These are phyloP conservation scores for Curvularia eragrostidis DNA, from an alignment of 2,329 filamentous ascomycete species.

Conservation along the genomic window DNA sequence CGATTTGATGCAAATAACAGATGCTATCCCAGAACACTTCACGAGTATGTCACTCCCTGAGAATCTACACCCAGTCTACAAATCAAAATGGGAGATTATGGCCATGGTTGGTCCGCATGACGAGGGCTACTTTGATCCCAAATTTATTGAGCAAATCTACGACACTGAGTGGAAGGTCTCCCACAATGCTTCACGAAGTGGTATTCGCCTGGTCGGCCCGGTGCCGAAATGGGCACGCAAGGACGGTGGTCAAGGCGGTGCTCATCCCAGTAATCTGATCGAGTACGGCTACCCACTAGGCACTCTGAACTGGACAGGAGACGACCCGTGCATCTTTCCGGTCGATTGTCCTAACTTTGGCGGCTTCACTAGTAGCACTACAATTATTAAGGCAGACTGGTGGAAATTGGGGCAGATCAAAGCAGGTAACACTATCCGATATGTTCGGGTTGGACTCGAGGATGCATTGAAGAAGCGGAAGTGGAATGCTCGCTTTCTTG, in stretches of 20 bases:
- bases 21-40: constrained; percentile 47
- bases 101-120: constrained; percentile 65
- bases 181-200: constrained; percentile 67
- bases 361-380: constrained; percentile 64
- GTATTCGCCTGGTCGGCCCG: constrained; percentile 66
- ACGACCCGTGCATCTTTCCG: constrained; percentile 66
- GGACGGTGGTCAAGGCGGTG: constrained; percentile 68
- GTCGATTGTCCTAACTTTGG: constrained; percentile 67
- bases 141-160: constrained; percentile 65
- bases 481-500: constrained; percentile 55
- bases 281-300: constrained; percentile 65
- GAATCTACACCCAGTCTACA: constrained; percentile 57
- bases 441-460: constrained; percentile 59
- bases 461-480: constrained; percentile 57
- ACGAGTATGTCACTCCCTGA: constrained; percentile 51
- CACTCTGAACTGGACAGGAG: constrained; percentile 66
- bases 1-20: constrained; percentile 58
- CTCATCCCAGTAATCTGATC: constrained; percentile 64
- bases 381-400: constrained; percentile 63
- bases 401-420: constrained; percentile 70
- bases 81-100: constrained; percentile 59
- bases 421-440: constrained; percentile 63
- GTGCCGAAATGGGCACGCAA: constrained; percentile 64
- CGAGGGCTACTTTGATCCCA: constrained; percentile 58
- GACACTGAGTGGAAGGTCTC: constrained; percentile 65